A percentile compares a stretch with the other conserved stretches of the same genome.
Conservation (phyloP, 805 yeast species). For the Kodamaea jinghongensis region DNA sequence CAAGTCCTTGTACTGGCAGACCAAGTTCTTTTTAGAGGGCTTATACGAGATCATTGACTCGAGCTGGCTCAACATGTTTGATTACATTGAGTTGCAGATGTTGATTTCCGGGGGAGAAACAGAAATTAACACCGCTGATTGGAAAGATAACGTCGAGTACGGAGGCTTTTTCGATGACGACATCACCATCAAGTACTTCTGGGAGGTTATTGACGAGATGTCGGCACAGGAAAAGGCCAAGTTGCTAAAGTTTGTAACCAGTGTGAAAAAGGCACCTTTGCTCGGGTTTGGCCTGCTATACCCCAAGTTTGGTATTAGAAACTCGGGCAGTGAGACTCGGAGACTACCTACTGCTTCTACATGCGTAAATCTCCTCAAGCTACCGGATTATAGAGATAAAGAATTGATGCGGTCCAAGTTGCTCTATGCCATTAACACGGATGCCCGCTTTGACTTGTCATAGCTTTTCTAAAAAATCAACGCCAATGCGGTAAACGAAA, state of each 20-base stretch:
- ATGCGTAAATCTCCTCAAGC: constrained; percentile 80
- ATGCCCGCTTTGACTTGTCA: constrained; percentile 79
- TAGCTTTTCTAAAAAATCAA: no score
- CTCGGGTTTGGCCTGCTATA: constrained; percentile 63
- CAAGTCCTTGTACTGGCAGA: constrained; percentile 54
- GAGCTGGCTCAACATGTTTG: constrained; percentile 81
- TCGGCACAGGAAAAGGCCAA: constrained; percentile 56
- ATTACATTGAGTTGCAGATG: constrained; percentile 77
- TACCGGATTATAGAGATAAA: constrained; percentile 78
- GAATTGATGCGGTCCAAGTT: constrained; percentile 61
- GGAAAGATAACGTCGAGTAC: constrained; percentile 58
- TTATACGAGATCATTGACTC: constrained; percentile 64
- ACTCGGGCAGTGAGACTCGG: constrained; percentile 52
- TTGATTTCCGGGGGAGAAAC: constrained; percentile 69
- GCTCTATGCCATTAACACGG: constrained; percentile 73
- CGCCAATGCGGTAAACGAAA: no score
- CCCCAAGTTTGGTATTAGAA: constrained; percentile 80
- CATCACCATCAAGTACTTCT: constrained; percentile 60
- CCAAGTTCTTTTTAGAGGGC: constrained; percentile 66
- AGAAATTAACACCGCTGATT: constrained; percentile 69
- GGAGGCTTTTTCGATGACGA: constrained; percentile 61
- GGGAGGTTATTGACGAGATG: constrained; percentile 76
- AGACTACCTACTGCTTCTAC: constrained; percentile 91
- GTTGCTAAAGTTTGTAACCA: constrained; percentile 84
- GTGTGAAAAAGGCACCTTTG: constrained; percentile 88